Percentiles rank a stretch among this genome's conserved stretches.
These are phyloP conservation scores for Mycena leptocephala DNA, from an alignment of 768 basidiomycete genomes.

Conservation along the genomic window DNA sequence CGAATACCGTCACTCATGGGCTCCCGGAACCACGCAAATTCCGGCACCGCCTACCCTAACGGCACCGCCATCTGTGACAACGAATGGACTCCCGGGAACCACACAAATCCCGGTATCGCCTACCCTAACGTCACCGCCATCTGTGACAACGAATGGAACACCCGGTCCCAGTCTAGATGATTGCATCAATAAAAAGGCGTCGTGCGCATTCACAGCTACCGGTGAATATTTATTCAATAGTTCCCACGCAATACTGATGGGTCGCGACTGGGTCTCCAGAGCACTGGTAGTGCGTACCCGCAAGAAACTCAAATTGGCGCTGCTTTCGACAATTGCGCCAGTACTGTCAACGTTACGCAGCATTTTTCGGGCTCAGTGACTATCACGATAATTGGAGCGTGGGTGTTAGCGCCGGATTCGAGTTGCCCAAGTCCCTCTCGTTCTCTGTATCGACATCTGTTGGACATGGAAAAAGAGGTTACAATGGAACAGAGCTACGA, in stretches of 20 bases:
- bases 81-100: too few species aligned
- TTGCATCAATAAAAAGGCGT: not conserved
- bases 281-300: not conserved
- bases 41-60: not conserved
- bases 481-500: not conserved
- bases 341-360: not conserved
- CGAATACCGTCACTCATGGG: too few species aligned
- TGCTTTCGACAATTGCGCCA: not conserved
- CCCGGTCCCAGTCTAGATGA: not conserved
- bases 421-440: not conserved
- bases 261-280: not conserved
- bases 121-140: not conserved
- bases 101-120: too few species aligned
- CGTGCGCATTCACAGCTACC: not conserved
- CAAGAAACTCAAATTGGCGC: not conserved
- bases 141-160: not conserved
- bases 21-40: not conserved
- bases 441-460: not conserved
- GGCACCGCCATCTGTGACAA: not conserved
- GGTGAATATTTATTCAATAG: not conserved
- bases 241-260: not conserved
- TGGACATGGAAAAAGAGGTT: not conserved
- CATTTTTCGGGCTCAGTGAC: not conserved
- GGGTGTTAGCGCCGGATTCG: not conserved
- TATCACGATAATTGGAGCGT: constrained; percentile 5